These are phyloP conservation scores for Lecanicillium sp. DNA, from an alignment of 2,329 filamentous ascomycete species.

Conservation along the genomic window DNA sequence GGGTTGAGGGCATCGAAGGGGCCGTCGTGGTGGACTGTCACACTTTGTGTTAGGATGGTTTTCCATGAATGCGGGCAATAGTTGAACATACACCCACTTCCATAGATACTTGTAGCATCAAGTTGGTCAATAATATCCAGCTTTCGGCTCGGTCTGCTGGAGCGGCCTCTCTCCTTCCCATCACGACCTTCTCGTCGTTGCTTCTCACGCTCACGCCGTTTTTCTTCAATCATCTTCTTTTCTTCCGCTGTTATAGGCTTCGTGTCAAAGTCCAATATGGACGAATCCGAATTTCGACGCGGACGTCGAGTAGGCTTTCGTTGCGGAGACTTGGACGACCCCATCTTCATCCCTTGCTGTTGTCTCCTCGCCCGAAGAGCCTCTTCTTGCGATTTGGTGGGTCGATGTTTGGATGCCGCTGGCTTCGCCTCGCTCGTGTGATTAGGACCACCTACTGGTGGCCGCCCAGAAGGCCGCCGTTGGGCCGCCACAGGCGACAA, in stretches of 20 bases:
- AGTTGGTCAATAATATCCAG: conserved; percentile 94
- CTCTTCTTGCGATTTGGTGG: conserved; percentile 60
- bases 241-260: conserved; percentile 52
- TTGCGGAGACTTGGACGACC: conserved; percentile 28
- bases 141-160: conserved; percentile 39
- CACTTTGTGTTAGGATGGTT: conserved; percentile 9
- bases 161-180: conserved; percentile 38
- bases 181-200: conserved; percentile 35
- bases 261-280: conserved; percentile 51
- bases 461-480: conserved; percentile 3
- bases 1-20: conserved; percentile 96
- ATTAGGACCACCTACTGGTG: conserved; percentile 14
- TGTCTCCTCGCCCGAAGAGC: conserved; percentile 39
- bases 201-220: conserved; percentile 10
- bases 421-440: conserved; percentile 28
- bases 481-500: conserved; percentile 8
- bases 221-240: conserved; percentile 25
- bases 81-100: conserved; percentile 67
- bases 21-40: conserved; percentile 85
- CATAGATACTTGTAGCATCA: conserved; percentile 93
- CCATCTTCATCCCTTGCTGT: conserved; percentile 11
- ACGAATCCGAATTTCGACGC: conserved; percentile 75
- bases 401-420: conserved; percentile 41
- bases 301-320: conserved; percentile 40
- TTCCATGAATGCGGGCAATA: not conserved